Evolutionary conservation across 2,329 filamentous ascomycete species (phyloP).

Genomic region (Venturia asperata): DNA sequence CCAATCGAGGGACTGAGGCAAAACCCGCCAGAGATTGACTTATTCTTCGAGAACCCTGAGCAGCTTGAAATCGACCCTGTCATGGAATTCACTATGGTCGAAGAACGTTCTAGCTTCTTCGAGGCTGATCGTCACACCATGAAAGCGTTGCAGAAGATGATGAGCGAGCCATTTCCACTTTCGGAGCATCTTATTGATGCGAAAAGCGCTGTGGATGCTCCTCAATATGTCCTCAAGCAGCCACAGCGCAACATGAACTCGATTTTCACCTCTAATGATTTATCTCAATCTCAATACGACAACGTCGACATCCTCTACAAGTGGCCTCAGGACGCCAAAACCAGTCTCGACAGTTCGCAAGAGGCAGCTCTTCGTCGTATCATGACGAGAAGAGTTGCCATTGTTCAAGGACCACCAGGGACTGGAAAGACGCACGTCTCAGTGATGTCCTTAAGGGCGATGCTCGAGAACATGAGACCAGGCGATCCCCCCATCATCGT

Average conservation of each 20-base stretch:
- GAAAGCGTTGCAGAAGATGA: conserved; percentile 61
- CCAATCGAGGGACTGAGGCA: conserved; percentile 56
- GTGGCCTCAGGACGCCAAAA: conserved; percentile 45
- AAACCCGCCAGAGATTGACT: conserved; percentile 64
- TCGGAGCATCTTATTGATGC: conserved; percentile 53
- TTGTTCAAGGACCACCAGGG: conserved; percentile 77
- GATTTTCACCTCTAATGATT: conserved; percentile 30
- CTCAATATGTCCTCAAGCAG: conserved; percentile 46
- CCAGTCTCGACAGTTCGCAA: conserved; percentile 63
- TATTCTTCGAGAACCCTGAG: conserved; percentile 58
- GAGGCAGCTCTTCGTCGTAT: conserved; percentile 61
- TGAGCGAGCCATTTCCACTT: conserved; percentile 51
- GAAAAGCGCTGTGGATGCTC: conserved; percentile 41
- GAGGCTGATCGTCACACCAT: conserved; percentile 70
- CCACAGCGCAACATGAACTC: conserved; percentile 46
- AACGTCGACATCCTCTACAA: conserved; percentile 48
- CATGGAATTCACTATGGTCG: conserved; percentile 69
- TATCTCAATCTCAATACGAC: conserved; percentile 25
- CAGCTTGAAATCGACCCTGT: conserved; percentile 63
- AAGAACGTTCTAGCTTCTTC: conserved; percentile 65
- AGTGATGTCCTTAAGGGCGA: conserved; percentile 59
- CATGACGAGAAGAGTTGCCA: conserved; percentile 61
- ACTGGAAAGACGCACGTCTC: conserved; percentile 80
- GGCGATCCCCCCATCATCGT: conserved; percentile 65
- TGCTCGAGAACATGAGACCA: conserved; percentile 41